These are phyloP conservation scores for Pseudocercospora musae DNA, from an alignment of 2,329 filamentous ascomycete genomes.

Conservation along the genomic window DNA sequence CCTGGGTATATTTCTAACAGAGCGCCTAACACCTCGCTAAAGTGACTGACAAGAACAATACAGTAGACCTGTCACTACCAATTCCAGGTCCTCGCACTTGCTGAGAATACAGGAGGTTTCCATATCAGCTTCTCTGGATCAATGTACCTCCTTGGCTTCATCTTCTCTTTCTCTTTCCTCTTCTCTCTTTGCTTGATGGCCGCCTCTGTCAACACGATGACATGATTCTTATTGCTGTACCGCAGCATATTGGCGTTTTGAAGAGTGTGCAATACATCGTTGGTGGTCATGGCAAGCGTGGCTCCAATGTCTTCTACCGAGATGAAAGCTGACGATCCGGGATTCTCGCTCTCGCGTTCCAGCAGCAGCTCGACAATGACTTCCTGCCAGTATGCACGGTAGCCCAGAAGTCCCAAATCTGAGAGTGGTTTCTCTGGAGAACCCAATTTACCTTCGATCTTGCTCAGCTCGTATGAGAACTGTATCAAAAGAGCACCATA, in stretches of 20 bases:
- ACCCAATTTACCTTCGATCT: conserved; percentile 90
- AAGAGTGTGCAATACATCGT: conserved; percentile 91
- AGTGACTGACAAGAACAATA: not conserved
- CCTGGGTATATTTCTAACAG: not conserved
- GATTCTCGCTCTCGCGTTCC: conserved; percentile 52
- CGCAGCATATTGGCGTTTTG: conserved; percentile 93
- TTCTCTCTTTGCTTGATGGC: conserved; percentile 67
- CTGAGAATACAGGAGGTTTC: conserved; percentile 94
- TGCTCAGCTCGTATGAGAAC: conserved; percentile 95
- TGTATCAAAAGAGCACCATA: conserved; percentile 92
- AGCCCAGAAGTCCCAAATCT: conserved; percentile 87
- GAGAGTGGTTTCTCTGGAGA: conserved; percentile 95
- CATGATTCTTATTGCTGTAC: conserved; percentile 94
- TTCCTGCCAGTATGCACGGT: conserved; percentile 97
- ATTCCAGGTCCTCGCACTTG: conserved; percentile 87
- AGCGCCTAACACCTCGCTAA: not conserved
- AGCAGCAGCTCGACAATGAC: conserved; percentile 86
- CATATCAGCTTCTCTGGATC: conserved; percentile 78
- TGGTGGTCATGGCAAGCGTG: conserved; percentile 88
- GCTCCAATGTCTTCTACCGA: conserved; percentile 83
- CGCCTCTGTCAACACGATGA: conserved; percentile 85
- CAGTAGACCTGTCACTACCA: conserved; percentile 56
- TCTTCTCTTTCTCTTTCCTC: conserved; percentile 68
- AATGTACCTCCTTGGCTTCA: conserved; percentile 74
- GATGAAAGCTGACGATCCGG: conserved; percentile 59